A percentile compares a stretch with the other conserved stretches of the same genome.
These are phyloP conservation scores for Venturia pyrina DNA, from an alignment of 2,329 filamentous ascomycete species.

Conservation along the genomic window DNA sequence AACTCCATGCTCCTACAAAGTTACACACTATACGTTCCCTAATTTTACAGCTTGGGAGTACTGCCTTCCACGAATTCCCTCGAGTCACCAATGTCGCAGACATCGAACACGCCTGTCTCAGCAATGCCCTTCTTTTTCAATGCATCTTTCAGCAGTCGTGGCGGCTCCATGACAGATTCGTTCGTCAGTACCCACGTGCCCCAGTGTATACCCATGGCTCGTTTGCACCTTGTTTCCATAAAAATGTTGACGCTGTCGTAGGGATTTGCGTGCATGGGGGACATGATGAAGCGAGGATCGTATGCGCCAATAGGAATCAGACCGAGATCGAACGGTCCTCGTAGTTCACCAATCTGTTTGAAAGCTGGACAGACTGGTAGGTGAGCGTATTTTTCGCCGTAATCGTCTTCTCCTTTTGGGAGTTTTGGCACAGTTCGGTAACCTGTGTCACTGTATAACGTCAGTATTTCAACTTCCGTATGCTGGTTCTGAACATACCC, in stretches of 20 bases:
- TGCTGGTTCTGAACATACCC: conserved; percentile 32
- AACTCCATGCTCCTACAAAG: not conserved
- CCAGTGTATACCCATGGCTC: conserved; percentile 85
- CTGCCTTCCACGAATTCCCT: conserved; percentile 47
- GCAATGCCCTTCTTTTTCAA: conserved; percentile 55
- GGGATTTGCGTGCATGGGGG: conserved; percentile 75
- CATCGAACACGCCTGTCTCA: conserved; percentile 67
- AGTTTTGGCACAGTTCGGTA: conserved; percentile 68
- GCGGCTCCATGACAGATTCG: conserved; percentile 80
- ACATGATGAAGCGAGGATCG: conserved; percentile 62
- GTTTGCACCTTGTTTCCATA: conserved; percentile 65
- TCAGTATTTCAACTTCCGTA: not conserved
- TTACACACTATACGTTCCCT: not conserved
- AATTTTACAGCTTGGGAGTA: not conserved
- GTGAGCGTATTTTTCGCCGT: conserved; percentile 50
- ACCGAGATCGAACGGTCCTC: conserved; percentile 83
- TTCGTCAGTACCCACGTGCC: conserved; percentile 75
- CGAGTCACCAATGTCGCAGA: conserved; percentile 77
- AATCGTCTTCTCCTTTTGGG: conserved; percentile 57
- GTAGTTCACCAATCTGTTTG: conserved; percentile 64
- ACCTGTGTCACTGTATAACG: conserved; percentile 62
- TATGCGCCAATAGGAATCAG: conserved; percentile 93
- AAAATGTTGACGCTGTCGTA: conserved; percentile 87
- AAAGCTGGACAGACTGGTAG: conserved; percentile 75
- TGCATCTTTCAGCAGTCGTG: conserved; percentile 60